A percentile compares a stretch with the other conserved stretches of the same genome.
Conservation (phyloP, 2,329 filamentous ascomycete genomes). For the Teratosphaeriaceae sp. region DNA sequence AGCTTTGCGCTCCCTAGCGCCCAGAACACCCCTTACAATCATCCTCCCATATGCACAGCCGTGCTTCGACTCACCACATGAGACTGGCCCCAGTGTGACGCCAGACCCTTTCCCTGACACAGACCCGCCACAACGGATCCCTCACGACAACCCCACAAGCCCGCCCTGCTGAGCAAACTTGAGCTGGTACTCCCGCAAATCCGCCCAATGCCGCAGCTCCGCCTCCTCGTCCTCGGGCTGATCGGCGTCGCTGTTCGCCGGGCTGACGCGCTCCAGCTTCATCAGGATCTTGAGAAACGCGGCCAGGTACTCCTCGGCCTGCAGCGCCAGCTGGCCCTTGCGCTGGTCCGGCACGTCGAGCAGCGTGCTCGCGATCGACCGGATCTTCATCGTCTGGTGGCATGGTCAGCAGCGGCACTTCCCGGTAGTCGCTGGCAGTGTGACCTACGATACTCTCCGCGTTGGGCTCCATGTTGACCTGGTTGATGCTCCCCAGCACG, state of each 20-base stretch:
- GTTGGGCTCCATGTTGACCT: constrained; percentile 75
- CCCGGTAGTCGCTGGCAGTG: neutral
- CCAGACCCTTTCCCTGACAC: no score
- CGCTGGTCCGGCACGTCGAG: constrained; percentile 54
- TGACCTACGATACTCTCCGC: constrained; percentile 55
- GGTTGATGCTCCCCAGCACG: constrained; percentile 69
- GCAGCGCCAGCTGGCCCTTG: constrained; percentile 46
- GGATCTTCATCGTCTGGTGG: constrained; percentile 68
- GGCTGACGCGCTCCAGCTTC: constrained; percentile 61
- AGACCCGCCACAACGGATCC: no score
- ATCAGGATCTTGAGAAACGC: constrained; percentile 69
- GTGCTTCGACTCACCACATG: no score
- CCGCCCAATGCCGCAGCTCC: constrained; percentile 71
- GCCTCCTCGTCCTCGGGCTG: constrained; percentile 58
- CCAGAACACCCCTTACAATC: no score
- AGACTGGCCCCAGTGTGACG: no score
- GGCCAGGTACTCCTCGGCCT: constrained; percentile 64
- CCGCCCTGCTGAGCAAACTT: constrained; percentile 53
- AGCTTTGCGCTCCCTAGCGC: no score
- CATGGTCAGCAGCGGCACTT: constrained; percentile 1
- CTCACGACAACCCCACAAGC: constrained; percentile 11
- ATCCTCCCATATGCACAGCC: no score
- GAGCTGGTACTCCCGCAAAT: constrained; percentile 69
- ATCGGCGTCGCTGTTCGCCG: constrained; percentile 30
- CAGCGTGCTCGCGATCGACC: constrained; percentile 74